These are phyloP conservation scores for Picea glauca DNA, from an alignment of 75 land plant genomes.

Conservation along the genomic window DNA sequence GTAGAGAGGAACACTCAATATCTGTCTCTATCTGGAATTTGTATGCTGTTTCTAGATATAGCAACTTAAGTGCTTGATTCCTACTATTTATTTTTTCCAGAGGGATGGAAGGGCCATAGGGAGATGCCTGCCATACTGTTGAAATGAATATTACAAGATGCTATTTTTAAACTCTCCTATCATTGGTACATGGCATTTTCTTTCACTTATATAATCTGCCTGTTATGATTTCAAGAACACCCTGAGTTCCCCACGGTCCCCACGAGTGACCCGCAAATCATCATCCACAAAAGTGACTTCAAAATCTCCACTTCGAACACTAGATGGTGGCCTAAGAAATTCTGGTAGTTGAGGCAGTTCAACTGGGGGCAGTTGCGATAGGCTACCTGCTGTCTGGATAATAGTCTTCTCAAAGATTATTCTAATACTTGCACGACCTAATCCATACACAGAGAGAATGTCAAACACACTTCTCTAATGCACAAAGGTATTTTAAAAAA, in stretches of 20 bases:
- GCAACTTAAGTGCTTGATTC: not conserved
- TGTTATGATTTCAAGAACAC: constrained; percentile 77
- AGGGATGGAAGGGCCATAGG: not conserved
- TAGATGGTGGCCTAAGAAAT: constrained; percentile 63
- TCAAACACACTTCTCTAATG: not conserved
- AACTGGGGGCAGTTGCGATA: constrained; percentile 77
- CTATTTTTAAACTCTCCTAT: not conserved
- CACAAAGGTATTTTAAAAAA: not conserved
- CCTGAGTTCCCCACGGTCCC: constrained; percentile 93
- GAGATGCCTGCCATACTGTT: not conserved
- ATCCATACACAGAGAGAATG: not conserved
- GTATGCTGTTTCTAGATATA: too few species aligned
- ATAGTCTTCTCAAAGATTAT: constrained; percentile 83
- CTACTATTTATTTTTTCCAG: not conserved
- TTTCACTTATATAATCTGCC: not conserved
- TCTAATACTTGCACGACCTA: constrained; percentile 62
- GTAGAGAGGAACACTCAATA: too few species aligned
- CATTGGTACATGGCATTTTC: not conserved
- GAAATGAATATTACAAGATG: constrained; percentile 3
- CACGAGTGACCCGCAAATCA: constrained; percentile 82
- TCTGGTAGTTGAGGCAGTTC: constrained; percentile 81
- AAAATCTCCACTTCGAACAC: constrained; percentile 60
- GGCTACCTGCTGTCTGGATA: constrained; percentile 60
- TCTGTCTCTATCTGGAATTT: too few species aligned
- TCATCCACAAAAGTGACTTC: constrained; percentile 76